Conservation (phyloP, 1,284 basidiomycete species). For the Puccinia horiana region DNA sequence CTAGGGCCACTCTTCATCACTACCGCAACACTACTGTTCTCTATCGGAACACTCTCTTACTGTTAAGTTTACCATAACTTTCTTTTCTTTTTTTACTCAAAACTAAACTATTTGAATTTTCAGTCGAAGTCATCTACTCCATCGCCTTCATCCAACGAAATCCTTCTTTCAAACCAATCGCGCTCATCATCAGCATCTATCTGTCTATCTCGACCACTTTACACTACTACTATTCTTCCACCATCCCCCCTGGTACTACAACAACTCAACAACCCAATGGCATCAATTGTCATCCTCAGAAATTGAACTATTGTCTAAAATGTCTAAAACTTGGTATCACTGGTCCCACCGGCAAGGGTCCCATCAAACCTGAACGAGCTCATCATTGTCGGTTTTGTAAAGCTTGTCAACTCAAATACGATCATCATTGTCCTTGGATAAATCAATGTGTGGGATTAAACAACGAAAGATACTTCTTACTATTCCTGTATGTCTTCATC, state of each 20-base stretch:
- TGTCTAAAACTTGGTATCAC: slow-evolving; percentile 71
- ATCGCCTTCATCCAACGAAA: slow-evolving; percentile 72
- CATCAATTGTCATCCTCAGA: too few relatives aligned
- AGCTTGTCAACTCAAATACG: slow-evolving; percentile 86
- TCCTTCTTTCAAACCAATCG: slow-evolving; percentile 66
- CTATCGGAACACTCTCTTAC: slow-evolving; percentile 72
- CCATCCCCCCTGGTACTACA: slow-evolving; percentile 1
- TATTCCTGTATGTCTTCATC: slow-evolving; percentile 73
- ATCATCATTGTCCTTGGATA: slow-evolving; percentile 98
- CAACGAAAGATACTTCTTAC: slow-evolving; percentile 92
- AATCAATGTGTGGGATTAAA: slow-evolving; percentile 94
- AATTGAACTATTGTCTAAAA: slow-evolving; percentile 63
- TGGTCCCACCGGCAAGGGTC: background rate
- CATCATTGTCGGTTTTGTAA: slow-evolving; percentile 95
- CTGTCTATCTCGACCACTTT: background rate
- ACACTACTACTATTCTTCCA: slow-evolving; percentile 27
- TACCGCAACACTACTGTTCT: slow-evolving; percentile 73
- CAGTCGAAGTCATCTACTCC: slow-evolving; percentile 72
- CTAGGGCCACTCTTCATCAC: slow-evolving; percentile 86
- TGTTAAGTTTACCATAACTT: slow-evolving; percentile 65
- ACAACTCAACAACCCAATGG: slow-evolving; percentile 1
- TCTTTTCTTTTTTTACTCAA: background rate
- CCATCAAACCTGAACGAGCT: slow-evolving; percentile 67
- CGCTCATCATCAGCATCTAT: slow-evolving; percentile 16
- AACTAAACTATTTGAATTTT: slow-evolving; percentile 60